These are phyloP conservation scores for Candolleomyces aberdarensis DNA, from an alignment of 768 basidiomycete species.

Conservation along the genomic window DNA sequence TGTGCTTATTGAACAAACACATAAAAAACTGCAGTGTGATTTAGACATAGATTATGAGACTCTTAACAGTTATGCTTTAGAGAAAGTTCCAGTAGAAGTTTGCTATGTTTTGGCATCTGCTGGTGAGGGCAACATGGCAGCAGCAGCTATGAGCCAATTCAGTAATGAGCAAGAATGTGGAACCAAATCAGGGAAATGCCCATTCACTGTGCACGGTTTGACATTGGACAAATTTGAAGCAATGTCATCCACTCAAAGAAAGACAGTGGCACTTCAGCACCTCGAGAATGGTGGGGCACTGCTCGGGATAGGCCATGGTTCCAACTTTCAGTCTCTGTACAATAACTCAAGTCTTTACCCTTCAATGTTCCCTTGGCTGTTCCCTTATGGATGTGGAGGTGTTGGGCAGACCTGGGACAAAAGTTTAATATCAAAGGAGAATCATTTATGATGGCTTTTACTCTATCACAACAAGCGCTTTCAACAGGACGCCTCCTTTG, in stretches of 20 bases:
- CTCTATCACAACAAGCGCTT: conserved; percentile 36
- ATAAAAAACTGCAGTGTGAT: no score
- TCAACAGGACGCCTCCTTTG: conserved; percentile 34
- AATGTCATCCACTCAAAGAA: neutral
- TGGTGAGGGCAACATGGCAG: no score
- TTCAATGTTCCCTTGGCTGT: conserved; percentile 36
- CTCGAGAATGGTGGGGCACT: neutral
- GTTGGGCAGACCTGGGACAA: conserved; percentile 13
- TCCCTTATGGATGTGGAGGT: conserved; percentile 33
- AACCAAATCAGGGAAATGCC: no score
- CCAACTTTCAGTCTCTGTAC: conserved; percentile 11
- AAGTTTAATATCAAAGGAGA: neutral
- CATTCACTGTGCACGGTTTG: conserved; percentile 37
- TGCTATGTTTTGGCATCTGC: no score
- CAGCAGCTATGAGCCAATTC: no score
- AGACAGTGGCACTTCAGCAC: neutral
- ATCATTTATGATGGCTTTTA: neutral
- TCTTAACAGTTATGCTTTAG: no score
- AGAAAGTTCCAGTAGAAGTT: no score
- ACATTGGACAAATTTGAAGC: conserved; percentile 12
- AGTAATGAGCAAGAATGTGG: no score
- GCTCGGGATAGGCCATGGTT: neutral
- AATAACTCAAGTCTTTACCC: conserved; percentile 33
- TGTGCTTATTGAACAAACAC: no score
- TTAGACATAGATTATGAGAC: no score